A percentile compares a stretch with the other conserved stretches of the same genome.
Evolutionary conservation across 2,329 filamentous ascomycete species (phyloP).

Genomic region (Pseudogymnoascus pannorum): DNA sequence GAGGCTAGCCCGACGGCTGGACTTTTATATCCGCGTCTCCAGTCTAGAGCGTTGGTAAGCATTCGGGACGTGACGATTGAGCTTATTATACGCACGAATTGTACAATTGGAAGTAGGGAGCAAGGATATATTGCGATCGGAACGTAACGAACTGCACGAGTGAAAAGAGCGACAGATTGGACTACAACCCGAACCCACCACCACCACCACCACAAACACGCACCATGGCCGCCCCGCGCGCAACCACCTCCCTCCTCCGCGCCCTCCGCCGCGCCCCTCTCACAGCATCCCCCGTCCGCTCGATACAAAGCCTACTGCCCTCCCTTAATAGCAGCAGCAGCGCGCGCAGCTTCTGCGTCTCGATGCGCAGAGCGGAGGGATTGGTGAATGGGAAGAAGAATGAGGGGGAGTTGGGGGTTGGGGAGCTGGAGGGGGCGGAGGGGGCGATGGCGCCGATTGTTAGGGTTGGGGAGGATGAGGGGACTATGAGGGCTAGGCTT

Average conservation of each 20-base stretch:
- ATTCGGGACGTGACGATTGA: background rate
- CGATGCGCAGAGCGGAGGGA: background rate
- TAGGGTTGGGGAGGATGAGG: constrained; percentile 71
- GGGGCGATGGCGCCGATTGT: constrained; percentile 89
- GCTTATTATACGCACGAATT: background rate
- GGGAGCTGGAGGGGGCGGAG: constrained; percentile 77
- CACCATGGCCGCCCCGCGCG: background rate
- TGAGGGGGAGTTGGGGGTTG: constrained; percentile 61
- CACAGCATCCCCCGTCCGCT: background rate
- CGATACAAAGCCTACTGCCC: background rate
- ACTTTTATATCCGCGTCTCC: background rate
- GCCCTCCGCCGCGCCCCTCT: background rate
- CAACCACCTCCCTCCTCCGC: background rate
- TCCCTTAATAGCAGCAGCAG: background rate
- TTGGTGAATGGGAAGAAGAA: background rate
- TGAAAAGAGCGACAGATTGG: background rate
- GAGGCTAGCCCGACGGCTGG: background rate
- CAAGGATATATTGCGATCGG: background rate
- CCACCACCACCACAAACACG: background rate
- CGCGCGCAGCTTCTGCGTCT: background rate
- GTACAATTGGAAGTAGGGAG: background rate
- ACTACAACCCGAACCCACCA: background rate
- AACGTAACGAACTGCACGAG: background rate
- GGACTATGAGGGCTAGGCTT: constrained; percentile 83
- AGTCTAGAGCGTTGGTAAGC: background rate